Conservation (phyloP, 2,329 filamentous ascomycete species). For the Clathrospora elynae region DNA sequence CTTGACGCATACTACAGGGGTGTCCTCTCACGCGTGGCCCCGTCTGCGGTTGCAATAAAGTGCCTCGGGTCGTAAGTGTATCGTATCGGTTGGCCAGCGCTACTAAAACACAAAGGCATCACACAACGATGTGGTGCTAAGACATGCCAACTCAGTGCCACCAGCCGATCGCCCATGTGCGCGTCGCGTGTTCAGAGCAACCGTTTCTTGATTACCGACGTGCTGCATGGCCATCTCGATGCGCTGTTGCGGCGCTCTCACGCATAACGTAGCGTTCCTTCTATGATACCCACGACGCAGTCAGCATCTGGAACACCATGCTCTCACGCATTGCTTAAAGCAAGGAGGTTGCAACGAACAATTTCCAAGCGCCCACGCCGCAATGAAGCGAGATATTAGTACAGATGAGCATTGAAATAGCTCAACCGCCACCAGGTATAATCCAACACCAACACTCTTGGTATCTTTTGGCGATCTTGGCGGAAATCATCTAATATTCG, state of each 20-base stretch:
- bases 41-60: slow-evolving; percentile 1
- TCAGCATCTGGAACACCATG: slow-evolving; percentile 7
- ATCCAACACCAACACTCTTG: slow-evolving; percentile 1
- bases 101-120: slow-evolving; percentile 9
- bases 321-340: background rate
- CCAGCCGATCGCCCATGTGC: slow-evolving; percentile 20
- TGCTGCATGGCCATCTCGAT: slow-evolving; percentile 18
- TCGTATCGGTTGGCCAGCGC: slow-evolving; percentile 2
- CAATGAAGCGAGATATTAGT: slow-evolving; percentile 18
- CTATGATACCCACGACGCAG: too few relatives aligned
- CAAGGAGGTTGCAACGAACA: slow-evolving; percentile 2
- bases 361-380: slow-evolving; percentile 12
- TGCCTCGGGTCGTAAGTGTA: slow-evolving; percentile 2
- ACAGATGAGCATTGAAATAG: slow-evolving; percentile 6
- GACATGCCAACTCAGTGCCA: slow-evolving; percentile 8
- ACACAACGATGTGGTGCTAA: slow-evolving; percentile 7
- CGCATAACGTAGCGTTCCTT: slow-evolving; percentile 5
- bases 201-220: slow-evolving; percentile 12
- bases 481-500: too few relatives aligned
- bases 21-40: too few relatives aligned
- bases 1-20: too few relatives aligned
- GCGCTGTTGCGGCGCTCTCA: slow-evolving; percentile 10
- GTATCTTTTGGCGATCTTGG: slow-evolving; percentile 1
- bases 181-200: slow-evolving; percentile 17
- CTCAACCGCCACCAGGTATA: slow-evolving; percentile 9